A percentile compares a stretch with the other conserved stretches of the same genome.
Conservation (phyloP, 1,284 basidiomycete species). For the Ustilago cynodontis region DNA sequence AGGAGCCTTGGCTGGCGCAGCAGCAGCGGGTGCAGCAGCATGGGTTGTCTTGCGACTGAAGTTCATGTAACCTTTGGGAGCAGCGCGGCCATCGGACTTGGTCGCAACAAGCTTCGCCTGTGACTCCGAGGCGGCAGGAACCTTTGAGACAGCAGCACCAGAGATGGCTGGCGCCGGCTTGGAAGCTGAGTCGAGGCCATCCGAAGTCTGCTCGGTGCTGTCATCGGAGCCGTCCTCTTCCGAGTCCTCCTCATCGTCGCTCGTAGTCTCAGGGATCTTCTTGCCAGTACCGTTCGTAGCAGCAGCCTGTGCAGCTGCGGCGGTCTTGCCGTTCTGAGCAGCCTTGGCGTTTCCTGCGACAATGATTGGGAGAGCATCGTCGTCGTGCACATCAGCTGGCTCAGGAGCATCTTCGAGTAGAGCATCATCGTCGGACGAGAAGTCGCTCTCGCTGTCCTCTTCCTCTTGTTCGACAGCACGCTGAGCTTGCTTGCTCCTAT, state of each 20-base stretch:
- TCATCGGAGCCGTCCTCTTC: conserved; percentile 30
- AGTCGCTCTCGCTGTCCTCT: conserved; percentile 19
- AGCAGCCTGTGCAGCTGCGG: not conserved
- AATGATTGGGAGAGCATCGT: conserved; percentile 31
- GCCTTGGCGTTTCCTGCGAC: conserved; percentile 22
- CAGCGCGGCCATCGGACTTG: conserved; percentile 17
- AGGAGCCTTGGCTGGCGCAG: not conserved
- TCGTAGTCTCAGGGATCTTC: conserved; percentile 29
- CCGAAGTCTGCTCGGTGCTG: conserved; percentile 48
- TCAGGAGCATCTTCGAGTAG: conserved; percentile 38
- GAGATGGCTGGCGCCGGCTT: conserved; percentile 2
- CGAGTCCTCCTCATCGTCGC: conserved; percentile 42
- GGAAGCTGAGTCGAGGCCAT: conserved; percentile 23
- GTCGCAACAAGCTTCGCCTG: conserved; percentile 26
- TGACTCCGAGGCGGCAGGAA: conserved; percentile 8
- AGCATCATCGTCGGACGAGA: conserved; percentile 28
- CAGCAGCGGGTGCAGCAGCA: conserved; percentile 11
- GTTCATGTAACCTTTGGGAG: conserved; percentile 41
- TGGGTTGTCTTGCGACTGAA: conserved; percentile 32
- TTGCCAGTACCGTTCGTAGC: conserved; percentile 4
- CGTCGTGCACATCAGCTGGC: conserved; percentile 48
- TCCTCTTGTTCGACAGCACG: conserved; percentile 9
- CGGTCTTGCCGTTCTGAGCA: conserved; percentile 4
- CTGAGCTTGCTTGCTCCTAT: conserved; percentile 6
- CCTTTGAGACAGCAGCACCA: not conserved